These are phyloP conservation scores for Cymbopogon citratus DNA, from an alignment of 176 grass and related monocot genomes.

Conservation along the genomic window DNA sequence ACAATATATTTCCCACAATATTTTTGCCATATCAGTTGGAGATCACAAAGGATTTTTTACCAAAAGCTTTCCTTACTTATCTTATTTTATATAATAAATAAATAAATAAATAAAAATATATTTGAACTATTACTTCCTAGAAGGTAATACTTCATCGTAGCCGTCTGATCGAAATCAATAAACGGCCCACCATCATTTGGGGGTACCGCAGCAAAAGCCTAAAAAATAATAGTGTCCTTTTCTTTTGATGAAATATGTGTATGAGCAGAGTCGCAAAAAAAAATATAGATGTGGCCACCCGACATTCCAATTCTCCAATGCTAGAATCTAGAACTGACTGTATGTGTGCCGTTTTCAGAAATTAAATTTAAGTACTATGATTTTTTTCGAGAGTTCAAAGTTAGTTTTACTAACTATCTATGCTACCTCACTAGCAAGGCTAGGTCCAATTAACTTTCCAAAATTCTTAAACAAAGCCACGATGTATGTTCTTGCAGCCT, in stretches of 20 bases:
- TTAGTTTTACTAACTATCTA: not conserved
- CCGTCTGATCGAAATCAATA: no score
- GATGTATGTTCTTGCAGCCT: slow-evolving; percentile 1
- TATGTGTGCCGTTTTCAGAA: not conserved
- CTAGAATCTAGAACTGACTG: not conserved
- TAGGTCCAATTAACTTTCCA: slow-evolving; percentile 3
- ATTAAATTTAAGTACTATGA: not conserved
- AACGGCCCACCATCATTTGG: no score
- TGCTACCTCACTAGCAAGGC: slow-evolving; percentile 5
- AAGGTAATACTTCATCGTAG: no score
- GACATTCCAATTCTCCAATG: not conserved
- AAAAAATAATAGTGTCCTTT: not conserved
- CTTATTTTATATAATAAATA: no score
- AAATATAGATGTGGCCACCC: not conserved
- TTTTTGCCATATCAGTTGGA: no score
- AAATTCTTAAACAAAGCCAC: slow-evolving; percentile 13
- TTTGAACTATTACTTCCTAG: no score
- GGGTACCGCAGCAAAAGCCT: no score
- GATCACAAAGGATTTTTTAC: no score
- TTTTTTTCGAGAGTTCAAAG: not conserved
- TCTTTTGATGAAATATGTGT: not conserved
- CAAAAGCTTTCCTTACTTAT: no score
- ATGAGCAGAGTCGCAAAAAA: no score
- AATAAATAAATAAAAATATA: no score
- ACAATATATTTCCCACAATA: no score